phyloP scores from a whole-genome alignment of 352 stramenopile species.

The Pythium monospermum region DNA sequence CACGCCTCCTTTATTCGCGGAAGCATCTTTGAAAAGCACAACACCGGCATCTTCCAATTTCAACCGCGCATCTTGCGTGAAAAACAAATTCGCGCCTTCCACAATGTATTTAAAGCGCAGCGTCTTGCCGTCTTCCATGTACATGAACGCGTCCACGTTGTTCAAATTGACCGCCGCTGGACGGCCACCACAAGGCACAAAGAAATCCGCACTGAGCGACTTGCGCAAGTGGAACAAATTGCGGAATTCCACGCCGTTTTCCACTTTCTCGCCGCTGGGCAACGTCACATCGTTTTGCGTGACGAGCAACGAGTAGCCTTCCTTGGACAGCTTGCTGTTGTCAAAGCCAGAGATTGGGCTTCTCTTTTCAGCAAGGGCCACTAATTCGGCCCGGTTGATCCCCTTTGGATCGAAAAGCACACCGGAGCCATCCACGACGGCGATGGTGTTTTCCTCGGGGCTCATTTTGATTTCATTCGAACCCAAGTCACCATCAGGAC shows the following conservation, averaged over 20 bases:
- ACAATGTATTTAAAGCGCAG: constrained; percentile 95
- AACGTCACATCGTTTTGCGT: constrained; percentile 72
- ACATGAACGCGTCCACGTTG: constrained; percentile 93
- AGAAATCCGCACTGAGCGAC: constrained; percentile 92
- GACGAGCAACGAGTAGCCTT: constrained; percentile 65
- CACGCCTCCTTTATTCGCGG: constrained; percentile 84
- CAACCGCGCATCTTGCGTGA: constrained; percentile 93
- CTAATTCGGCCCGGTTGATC: constrained; percentile 89
- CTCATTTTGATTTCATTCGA: constrained; percentile 98
- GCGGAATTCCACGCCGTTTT: constrained; percentile 94
- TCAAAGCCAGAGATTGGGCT: constrained; percentile 91
- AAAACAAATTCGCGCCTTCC: constrained; percentile 97
- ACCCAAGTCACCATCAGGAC: constrained; percentile 96
- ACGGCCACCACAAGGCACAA: constrained; percentile 94
- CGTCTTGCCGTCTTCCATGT: constrained; percentile 55
- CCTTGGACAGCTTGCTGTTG: constrained; percentile 49
- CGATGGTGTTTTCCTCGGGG: constrained; percentile 93
- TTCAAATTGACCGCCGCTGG: constrained; percentile 94
- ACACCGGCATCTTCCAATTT: constrained; percentile 94
- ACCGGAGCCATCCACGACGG: constrained; percentile 92
- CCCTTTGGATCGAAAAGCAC: constrained; percentile 94
- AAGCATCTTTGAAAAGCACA: constrained; percentile 97
- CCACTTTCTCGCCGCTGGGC: constrained; percentile 62
- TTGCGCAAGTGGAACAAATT: constrained; percentile 96
- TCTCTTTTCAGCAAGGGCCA: constrained; percentile 88